Base-by-base conservation (phyloP, 176 grass and related monocot genomes). In the Calamus simplicifolius region DNA sequence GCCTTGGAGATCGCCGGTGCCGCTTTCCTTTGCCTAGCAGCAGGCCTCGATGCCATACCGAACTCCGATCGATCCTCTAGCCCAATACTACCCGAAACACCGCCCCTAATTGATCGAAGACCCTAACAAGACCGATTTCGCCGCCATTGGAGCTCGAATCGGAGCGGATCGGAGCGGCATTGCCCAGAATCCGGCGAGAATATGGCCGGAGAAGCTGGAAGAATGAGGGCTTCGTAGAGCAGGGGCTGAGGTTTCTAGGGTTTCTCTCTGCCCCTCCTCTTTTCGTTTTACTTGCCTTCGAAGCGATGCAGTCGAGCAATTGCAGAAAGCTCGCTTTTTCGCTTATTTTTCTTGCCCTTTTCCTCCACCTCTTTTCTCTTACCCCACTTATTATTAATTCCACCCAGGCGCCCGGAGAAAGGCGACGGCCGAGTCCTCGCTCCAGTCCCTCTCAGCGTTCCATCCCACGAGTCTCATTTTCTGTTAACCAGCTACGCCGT, bases 201-300 rank as follows among this genome's bases (percentile, higher is more conserved):
- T 8, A 13, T 54, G 57, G 62, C 21, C 27, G 58, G 66, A 63
- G 52, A 79, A 70, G 73, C 67, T 23, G 43, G 28, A 28, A 51
- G 19, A 27, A 15, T 19, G 29, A 53, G 26, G 54, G 25, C 60
- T 50, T 58, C 13, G 62, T 51, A 70, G 18, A 68, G 19, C 66
- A 73, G 75, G 77, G 67, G 71, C 49, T 61, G 73, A 57, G 71
- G 70, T 73, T 67, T 73, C 89, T 85, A 81, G 81, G 75, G 83
- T 56, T 80, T 75, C 77, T 80, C 67, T 38, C 51, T 16, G 29
- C 61, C 54, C 54, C 16, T 10, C 38, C 35, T 2, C 29, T 78
- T 72, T 52, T 82, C 79, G 1, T 78, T 78, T 80, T 43, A 2
- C 84, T 88, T 92, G 81, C 63, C 84, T 62, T 86, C 64, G 78